Evolutionary conservation across 306 rosid genomes (phyloP), one percentile per base, ranked within the genome.

Genomic region (Benincasa hispida): DNA sequence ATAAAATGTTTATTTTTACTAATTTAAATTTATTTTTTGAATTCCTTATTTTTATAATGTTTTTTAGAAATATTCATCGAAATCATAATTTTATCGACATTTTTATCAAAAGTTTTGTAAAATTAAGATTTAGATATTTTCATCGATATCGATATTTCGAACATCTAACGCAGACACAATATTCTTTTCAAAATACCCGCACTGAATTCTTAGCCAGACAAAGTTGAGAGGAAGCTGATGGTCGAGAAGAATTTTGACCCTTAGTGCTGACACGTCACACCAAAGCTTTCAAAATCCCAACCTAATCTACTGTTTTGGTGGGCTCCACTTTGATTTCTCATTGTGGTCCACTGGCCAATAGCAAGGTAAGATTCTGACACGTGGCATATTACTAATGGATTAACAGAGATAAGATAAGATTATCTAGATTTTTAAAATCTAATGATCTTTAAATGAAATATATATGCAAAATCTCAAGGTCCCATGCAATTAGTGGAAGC

Each of bases 361-460:
- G n/a, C 7, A 5, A 12, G 14, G 2, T 30, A 61, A 15, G 1
- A 60, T 8, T 34, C 25, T 1, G 8, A 73, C 37, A 66, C 69
- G 80, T 80, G 86, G 82, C 74, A 37, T 22, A 0, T 6, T 75
- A 37, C 14, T 35, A 80, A 2, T 82, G 88, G 84, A 32, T 18
- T 39, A 80, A 41, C 75, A 57, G 27, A 62, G 88, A 85, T 82
- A 80, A 82, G 88, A 77, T 27, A 35, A 8, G 77, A 75, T 81
- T 45, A 65, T 17, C 45, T 21, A 51, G 65, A 34, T 32, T 35
- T 8, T n/a, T 24, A 32, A 22, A 41, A 45, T 5, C 7, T 6
- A 24, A 24, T 25, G 0, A 42, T 42, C 57, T 24, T 45, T 6
- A 47, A n/a, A 24, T 42, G 48, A n/a, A 68, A 14, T 45, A 45